These are phyloP conservation scores for Pseudozyma pruni DNA, from an alignment of 1,284 basidiomycete species.

Conservation along the genomic window DNA sequence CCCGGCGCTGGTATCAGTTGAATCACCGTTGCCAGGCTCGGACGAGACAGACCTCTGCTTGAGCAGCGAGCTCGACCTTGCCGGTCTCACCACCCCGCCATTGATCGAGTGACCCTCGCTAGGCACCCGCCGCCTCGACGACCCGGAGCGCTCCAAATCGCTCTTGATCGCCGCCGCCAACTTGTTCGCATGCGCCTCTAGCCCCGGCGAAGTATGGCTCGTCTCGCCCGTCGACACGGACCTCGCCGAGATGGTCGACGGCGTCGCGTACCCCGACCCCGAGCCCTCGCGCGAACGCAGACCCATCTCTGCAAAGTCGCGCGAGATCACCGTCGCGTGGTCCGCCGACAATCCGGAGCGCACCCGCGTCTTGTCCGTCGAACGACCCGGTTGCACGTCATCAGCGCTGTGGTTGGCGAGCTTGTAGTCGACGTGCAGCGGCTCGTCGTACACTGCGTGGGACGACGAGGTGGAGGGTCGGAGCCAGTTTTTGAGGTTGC, in stretches of 20 bases:
- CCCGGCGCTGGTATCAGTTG: not conserved
- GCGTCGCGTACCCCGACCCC: constrained; percentile 31
- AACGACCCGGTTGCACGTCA: constrained; percentile 10
- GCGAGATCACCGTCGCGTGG: not conserved
- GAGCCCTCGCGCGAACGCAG: constrained; percentile 16
- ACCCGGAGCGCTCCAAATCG: constrained; percentile 8
- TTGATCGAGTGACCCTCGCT: not conserved
- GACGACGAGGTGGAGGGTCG: not conserved
- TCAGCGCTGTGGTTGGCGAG: constrained; percentile 16
- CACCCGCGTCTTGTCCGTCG: constrained; percentile 8
- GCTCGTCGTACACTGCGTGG: constrained; percentile 23
- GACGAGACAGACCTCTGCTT: constrained; percentile 4
- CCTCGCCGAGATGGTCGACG: constrained; percentile 25
- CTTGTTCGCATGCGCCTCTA: constrained; percentile 12
- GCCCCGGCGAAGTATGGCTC: constrained; percentile 16
- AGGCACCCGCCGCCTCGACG: not conserved
- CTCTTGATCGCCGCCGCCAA: constrained; percentile 12
- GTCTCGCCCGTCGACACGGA: constrained; percentile 41
- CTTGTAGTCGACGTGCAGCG: constrained; percentile 31
- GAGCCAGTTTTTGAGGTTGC: constrained; percentile 30
- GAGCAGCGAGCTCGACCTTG: constrained; percentile 15
- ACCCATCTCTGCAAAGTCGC: constrained; percentile 7
- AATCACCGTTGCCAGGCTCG: not conserved
- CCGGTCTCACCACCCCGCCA: not conserved
- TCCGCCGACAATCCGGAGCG: constrained; percentile 4